Evolutionary conservation across 1,139 yeast species (phyloP), one percentile per base, ranked within the genome.

Genomic region (Citeromyces hawaiiensis): DNA sequence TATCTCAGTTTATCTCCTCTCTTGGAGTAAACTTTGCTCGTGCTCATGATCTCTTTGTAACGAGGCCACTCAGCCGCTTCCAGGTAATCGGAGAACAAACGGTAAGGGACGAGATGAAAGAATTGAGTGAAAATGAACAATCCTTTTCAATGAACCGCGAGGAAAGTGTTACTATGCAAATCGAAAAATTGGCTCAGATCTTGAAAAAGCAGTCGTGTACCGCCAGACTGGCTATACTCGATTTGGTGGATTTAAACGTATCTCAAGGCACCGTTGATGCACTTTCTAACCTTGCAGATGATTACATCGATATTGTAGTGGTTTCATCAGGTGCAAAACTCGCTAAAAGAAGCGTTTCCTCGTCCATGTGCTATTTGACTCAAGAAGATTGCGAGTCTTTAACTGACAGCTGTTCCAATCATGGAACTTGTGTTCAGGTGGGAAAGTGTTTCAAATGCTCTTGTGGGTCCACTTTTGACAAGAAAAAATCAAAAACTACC

Each of bases 391-490:
- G 91, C 56, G 59, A 65, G 42, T 61, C 57, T 11, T 56, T 64
- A 29, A 79, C 88, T 16, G 57, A 65, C 43, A 60, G 63, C 40
- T 81, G 91, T 59, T 68, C 72, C 23, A 68, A 71, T 35, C 85
- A 74, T 49, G 91, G 91, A n/a, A 42, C 56, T 11, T 79, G 87
- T 52, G 50, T 66, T 19, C 57, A 66, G 48, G 45, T 59, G 19
- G 60, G 60, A 18, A 58, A 57, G 33, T 69, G 76, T 52, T 80
- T 72, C 70, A 60, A 66, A 36, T 81, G 91, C 60, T 60, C 63
- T 36, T 80, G 88, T 57, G 54, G 66, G 18, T 57, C 82, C 13
- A 65, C 77, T 15, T 62, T 56, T 45, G 64, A 74, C 53, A 55
- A 63, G 47, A 59, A 62, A 37, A 58, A 57, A 31, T 60, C 64